phyloP scores from a whole-genome alignment of 176 grass and related monocot genomes.

The Raddia guianensis region DNA sequence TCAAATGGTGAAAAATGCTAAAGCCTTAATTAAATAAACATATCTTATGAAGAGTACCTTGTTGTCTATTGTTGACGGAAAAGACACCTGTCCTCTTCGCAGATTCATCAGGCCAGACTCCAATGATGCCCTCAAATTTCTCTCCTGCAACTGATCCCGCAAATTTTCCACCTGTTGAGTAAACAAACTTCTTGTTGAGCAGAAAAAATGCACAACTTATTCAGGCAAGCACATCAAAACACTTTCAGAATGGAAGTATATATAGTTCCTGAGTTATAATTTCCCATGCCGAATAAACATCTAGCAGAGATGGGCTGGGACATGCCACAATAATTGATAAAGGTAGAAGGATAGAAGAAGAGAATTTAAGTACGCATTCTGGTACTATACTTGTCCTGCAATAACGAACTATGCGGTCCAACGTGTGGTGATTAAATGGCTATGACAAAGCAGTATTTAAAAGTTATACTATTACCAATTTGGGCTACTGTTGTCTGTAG shows the following conservation, averaged over 20 bases:
- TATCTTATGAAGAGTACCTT: conserved; percentile 59
- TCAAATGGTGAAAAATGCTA: conserved; percentile 24
- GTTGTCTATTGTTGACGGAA: conserved; percentile 58
- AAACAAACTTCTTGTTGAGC: conserved; percentile 37
- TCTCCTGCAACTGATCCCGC: conserved; percentile 81
- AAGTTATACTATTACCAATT: conserved; percentile 24
- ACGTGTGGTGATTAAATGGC: conserved; percentile 11
- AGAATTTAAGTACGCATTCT: background rate
- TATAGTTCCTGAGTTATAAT: conserved; percentile 19
- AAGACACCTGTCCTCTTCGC: conserved; percentile 63
- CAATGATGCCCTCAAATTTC: conserved; percentile 68
- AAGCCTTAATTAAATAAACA: conserved; percentile 26
- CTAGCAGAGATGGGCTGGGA: conserved; percentile 12
- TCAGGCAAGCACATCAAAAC: conserved; percentile 26
- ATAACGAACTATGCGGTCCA: background rate
- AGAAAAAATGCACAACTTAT: conserved; percentile 28
- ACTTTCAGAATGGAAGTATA: conserved; percentile 21
- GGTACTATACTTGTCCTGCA: background rate
- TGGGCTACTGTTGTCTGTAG: background rate
- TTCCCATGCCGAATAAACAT: conserved; percentile 29
- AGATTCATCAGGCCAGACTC: conserved; percentile 85
- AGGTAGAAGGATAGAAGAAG: background rate
- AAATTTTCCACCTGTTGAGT: conserved; percentile 76
- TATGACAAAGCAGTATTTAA: conserved; percentile 13
- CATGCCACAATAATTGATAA: background rate